Evolutionary conservation across 345 rosid genomes (phyloP), one percentile per base, ranked within the genome.

Genomic region (Pseudoturritis turrita): DNA sequence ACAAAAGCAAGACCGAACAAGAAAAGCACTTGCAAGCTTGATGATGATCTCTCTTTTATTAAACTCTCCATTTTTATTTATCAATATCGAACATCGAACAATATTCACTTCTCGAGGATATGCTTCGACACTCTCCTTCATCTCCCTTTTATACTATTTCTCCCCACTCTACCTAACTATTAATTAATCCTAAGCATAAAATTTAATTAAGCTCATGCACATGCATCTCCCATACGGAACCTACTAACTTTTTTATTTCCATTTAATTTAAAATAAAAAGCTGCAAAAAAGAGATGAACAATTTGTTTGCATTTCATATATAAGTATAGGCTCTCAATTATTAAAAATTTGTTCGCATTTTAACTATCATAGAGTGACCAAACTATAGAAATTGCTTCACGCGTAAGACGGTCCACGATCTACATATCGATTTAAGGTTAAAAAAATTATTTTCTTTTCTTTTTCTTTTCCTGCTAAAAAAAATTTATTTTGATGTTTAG

Each of bases 401-500:
- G 66, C 77, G 66, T 53, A 73, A 73, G 72, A 57, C 14, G 57
- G 35, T 39, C 77, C 77, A 55, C 54, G 3, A 60, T 28, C 60
- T 40, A 60, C 13, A n/a, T 18, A 62, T 59, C 49, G 11, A 58
- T 70, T 7, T 13, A 25, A 37, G 50, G 51, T 12, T 59, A 59
- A 26, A 25, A 1, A 19, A 29, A 33, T 46, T 64, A 5, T 1
- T 19, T 47, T 35, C 7, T 21, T 13, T 21, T n/a, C 1, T 12
- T 25, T 3, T 9, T 39, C n/a, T 9, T 18, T 54, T 39, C 12
- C 19, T 43, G 14, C 23, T 43, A 5, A 69, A 9, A 6, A n/a
- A 15, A 2, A 28, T 6, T 31, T 10, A 13, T 44, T 29, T 23
- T 39, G 39, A 12, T 19, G 19, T 26, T 50, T 60, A 41, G 13